Evolutionary conservation across 345 rosid genomes (phyloP), one percentile per base, ranked within the genome.

Genomic region (Gossypium ekmanianum): DNA sequence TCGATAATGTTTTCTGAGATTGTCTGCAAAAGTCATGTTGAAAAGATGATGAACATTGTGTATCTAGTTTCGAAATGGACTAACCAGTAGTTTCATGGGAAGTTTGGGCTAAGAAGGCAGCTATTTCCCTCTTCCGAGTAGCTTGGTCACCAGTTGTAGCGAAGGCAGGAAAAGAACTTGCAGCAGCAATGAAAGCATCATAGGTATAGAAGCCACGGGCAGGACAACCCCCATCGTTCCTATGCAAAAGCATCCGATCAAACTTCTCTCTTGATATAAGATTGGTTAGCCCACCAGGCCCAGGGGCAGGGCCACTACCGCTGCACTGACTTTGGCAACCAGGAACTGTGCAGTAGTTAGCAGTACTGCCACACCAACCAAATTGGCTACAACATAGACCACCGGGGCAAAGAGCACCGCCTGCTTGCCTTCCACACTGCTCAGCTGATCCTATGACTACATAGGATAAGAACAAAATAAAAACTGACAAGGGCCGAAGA

Each of bases 261-360:
- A 79, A 89, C 41, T 43, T 75, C 14, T 79, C 71, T 59, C 83
- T 79, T 45, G 85, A 62, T 75, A 89, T 85, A 43, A 87, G 74
- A 7, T 74, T 66, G 11, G 63, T 64, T 24, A 87, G 58, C 0
- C 20, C 47, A 39, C 73, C 79, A 10, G 34, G 3, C 14, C 27
- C 16, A 18, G 58, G 58, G 9, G 22, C 22, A 17, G 58, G 58
- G 1, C 75, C 74, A 0, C 64, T 51, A 0, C 79, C 80, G 62
- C 75, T 44, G 62, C 92, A 87, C 75, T 89, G 90, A 75, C 93
- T 88, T 74, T 86, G 90, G 84, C 95, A 88, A 68, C 86, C 91
- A 1, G 41, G 41, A 34, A 12, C 6, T 43, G 50, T 68, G 73
- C 91, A 91, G 65, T 87, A 84, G 0, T 72, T 62, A 11, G 54